phyloP scores from a whole-genome alignment of 2,329 filamentous ascomycete species.

The Westerdykella aurantiaca region DNA sequence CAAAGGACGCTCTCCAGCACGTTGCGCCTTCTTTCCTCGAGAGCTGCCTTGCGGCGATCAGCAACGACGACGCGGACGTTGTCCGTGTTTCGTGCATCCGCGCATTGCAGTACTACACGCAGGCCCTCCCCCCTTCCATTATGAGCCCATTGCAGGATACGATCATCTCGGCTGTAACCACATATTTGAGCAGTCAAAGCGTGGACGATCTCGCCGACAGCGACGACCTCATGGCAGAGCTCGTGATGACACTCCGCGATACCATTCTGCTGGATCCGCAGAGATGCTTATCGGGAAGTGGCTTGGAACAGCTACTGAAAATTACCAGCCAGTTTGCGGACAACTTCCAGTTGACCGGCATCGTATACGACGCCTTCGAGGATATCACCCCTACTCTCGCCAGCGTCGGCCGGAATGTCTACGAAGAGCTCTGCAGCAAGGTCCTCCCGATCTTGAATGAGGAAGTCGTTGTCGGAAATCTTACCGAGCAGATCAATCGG shows the following conservation, averaged over 20 bases:
- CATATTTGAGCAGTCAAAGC: slow-evolving; percentile 76
- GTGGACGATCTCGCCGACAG: slow-evolving; percentile 77
- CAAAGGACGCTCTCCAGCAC: slow-evolving; percentile 49
- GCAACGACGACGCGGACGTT: slow-evolving; percentile 71
- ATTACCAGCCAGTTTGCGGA: slow-evolving; percentile 81
- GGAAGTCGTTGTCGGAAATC: slow-evolving; percentile 79
- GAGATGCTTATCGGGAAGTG: slow-evolving; percentile 68
- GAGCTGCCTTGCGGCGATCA: slow-evolving; percentile 68
- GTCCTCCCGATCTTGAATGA: slow-evolving; percentile 82
- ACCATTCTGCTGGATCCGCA: slow-evolving; percentile 74
- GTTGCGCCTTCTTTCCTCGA: slow-evolving; percentile 62
- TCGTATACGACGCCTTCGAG: slow-evolving; percentile 88
- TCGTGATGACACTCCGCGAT: slow-evolving; percentile 79
- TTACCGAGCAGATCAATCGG: slow-evolving; percentile 79
- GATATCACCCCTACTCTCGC: slow-evolving; percentile 69
- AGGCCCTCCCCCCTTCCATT: slow-evolving; percentile 46
- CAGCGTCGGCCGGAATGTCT: slow-evolving; percentile 60
- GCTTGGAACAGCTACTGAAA: slow-evolving; percentile 78
- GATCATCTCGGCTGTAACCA: slow-evolving; percentile 56
- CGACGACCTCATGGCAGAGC: slow-evolving; percentile 84
- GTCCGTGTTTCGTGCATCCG: slow-evolving; percentile 91
- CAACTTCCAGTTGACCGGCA: slow-evolving; percentile 85
- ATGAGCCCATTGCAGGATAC: slow-evolving; percentile 55
- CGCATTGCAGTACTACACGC: slow-evolving; percentile 65
- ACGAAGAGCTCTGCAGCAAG: slow-evolving; percentile 73